Evolutionary conservation across 225 moss, liverwort and hornwort species (phyloP), one percentile per base, ranked within the genome.

Genomic region (Polytrichum commune): DNA sequence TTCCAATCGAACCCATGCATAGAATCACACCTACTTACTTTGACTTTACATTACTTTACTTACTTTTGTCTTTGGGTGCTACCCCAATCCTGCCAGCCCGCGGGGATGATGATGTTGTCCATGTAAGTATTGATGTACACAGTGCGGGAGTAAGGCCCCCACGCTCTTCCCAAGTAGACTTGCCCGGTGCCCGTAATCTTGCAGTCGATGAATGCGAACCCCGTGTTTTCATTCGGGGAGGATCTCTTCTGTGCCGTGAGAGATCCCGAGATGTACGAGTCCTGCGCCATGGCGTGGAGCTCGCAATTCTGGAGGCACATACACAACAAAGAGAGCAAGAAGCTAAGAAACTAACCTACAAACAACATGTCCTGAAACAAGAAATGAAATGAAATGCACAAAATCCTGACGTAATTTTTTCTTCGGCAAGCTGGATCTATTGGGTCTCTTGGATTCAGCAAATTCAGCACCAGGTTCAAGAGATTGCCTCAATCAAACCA

Each of bases 21-120:
- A 46, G 26, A 33, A 29, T 46, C 32, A 5, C 29, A 67, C 2
- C 7, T 22, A 18, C 16, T 26, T 60, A 62, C 5, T 22, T 19
- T 19, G 20, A 35, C 3, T 27, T 23, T 29, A 60, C 3, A n/a
- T 16, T 3, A 58, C 16, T 8, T 7, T 54, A 30, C 86, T 75
- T 72, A 91, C 95, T 60, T 71, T 7, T 90, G 78, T 24, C 93
- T 75, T 53, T 78, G 73, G 5, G 77, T 62, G 62, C 75, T 73
- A 25, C 86, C 90, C 95, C 93, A 95, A 69, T 95, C 85, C 23
- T 91, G 77, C 95, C 93, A 95, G 30, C 93, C 93, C 53, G 78
- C 79, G 0, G 93, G 93, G 29, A 85, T 79, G 55, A 95, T 82
- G 35, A 95, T 93, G 65, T 74, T 66, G 5, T 85, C 84, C 67